phyloP scores from a whole-genome alignment of 495 filamentous ascomycete genomes.

The Niebla homalea region DNA sequence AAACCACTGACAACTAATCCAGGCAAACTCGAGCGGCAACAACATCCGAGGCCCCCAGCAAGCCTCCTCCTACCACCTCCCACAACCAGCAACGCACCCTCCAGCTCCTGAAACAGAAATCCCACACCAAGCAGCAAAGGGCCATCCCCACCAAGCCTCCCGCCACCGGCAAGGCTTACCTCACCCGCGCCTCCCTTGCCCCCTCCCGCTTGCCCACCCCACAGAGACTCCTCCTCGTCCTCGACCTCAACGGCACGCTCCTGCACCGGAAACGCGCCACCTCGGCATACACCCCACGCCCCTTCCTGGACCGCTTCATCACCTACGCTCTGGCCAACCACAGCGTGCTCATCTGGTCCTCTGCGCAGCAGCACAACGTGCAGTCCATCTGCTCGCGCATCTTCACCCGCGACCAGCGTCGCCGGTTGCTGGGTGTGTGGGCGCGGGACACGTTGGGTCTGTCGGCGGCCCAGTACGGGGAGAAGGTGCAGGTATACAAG shows the following conservation, averaged over 20 bases:
- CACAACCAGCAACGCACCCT: background rate
- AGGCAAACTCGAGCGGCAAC: background rate
- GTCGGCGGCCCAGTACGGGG: slow-evolving; percentile 42
- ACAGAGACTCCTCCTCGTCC: slow-evolving; percentile 56
- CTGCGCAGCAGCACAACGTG: slow-evolving; percentile 61
- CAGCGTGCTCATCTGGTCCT: slow-evolving; percentile 82
- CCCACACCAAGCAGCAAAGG: background rate
- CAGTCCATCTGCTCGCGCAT: slow-evolving; percentile 38
- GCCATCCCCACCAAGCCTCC: slow-evolving; percentile 21
- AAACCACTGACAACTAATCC: background rate
- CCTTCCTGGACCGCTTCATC: slow-evolving; percentile 52
- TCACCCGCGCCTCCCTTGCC: slow-evolving; percentile 25
- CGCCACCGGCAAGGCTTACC: slow-evolving; percentile 29
- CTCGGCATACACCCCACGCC: slow-evolving; percentile 40
- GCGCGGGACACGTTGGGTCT: slow-evolving; percentile 68
- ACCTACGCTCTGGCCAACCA: slow-evolving; percentile 51
- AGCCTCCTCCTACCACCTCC: slow-evolving; percentile 11
- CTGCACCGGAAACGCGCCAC: slow-evolving; percentile 42
- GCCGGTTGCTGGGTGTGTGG: slow-evolving; percentile 56
- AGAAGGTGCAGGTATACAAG: slow-evolving; percentile 82
- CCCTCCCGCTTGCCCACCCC: slow-evolving; percentile 20
- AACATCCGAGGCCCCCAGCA: background rate
- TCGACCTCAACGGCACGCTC: slow-evolving; percentile 90
- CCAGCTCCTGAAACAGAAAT: background rate
- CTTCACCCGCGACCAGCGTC: slow-evolving; percentile 34